phyloP scores from a whole-genome alignment of 306 rosid genomes.

The Sechiopsis laciniata region DNA sequence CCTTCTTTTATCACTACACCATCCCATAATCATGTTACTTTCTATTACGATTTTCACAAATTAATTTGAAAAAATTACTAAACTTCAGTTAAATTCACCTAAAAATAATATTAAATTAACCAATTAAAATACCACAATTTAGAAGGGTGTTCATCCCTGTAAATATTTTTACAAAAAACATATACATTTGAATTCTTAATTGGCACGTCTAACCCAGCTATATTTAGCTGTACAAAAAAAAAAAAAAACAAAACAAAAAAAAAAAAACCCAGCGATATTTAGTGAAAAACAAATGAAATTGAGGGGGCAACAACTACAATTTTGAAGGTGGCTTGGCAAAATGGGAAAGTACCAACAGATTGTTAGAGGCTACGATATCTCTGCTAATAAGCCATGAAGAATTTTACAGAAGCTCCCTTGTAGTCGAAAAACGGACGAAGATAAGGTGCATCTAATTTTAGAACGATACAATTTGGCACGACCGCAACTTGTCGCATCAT shows the following conservation, averaged over 20 bases:
- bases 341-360: not conserved
- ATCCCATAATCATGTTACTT: no score
- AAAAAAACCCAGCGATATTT: not conserved
- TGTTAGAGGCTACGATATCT: not conserved
- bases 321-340: not conserved
- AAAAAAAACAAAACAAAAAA: not conserved
- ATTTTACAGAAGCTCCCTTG: not conserved
- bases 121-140: not conserved
- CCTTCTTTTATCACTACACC: no score
- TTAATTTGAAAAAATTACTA: not conserved
- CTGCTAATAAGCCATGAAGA: not conserved
- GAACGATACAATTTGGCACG: not conserved
- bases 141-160: not conserved
- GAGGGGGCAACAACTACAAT: not conserved
- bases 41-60: not conserved
- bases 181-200: not conserved
- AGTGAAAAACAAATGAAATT: not conserved
- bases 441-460: not conserved
- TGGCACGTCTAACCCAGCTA: not conserved
- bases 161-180: not conserved
- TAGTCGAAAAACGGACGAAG: not conserved
- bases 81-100: not conserved
- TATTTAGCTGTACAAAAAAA: no score
- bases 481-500: slow-evolving; percentile 25
- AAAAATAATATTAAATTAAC: not conserved